Percentiles rank a stretch among this genome's conserved stretches.
These are phyloP conservation scores for Filobasidium wieringae DNA, from an alignment of 768 basidiomycete genomes.

Conservation along the genomic window DNA sequence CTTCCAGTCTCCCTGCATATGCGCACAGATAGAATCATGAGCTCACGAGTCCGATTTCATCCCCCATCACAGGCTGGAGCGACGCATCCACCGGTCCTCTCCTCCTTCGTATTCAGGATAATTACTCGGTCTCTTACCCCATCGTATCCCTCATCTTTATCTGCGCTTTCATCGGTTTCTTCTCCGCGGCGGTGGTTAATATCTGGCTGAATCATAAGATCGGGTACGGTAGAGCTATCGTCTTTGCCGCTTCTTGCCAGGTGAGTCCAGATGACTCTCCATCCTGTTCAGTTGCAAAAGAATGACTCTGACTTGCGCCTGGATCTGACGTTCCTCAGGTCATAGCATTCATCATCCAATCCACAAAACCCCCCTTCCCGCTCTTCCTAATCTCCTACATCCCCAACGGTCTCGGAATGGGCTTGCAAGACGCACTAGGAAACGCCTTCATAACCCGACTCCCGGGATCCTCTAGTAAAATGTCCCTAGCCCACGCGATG, in stretches of 20 bases:
- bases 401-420: slow-evolving; percentile 44
- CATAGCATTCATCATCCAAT: slow-evolving; percentile 37
- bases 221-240: slow-evolving; percentile 35
- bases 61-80: slow-evolving; percentile 6
- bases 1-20: too few species aligned
- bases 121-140: slow-evolving; percentile 44
- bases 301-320: background rate
- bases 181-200: slow-evolving; percentile 45
- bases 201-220: slow-evolving; percentile 41
- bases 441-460: slow-evolving; percentile 45
- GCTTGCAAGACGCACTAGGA: slow-evolving; percentile 46
- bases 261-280: background rate
- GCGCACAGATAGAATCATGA: too few species aligned
- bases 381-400: slow-evolving; percentile 42
- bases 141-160: slow-evolving; percentile 56
- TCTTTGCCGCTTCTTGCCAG: background rate
- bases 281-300: background rate
- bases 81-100: slow-evolving; percentile 19
- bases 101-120: slow-evolving; percentile 15
- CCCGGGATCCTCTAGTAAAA: slow-evolving; percentile 40
- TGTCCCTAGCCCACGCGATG: slow-evolving; percentile 40
- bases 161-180: slow-evolving; percentile 42
- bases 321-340: slow-evolving; percentile 13
- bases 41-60: too few species aligned
- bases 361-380: slow-evolving; percentile 45